Conservation (phyloP, 2,329 filamentous ascomycete species). For the Amesomyces nigricolor region DNA sequence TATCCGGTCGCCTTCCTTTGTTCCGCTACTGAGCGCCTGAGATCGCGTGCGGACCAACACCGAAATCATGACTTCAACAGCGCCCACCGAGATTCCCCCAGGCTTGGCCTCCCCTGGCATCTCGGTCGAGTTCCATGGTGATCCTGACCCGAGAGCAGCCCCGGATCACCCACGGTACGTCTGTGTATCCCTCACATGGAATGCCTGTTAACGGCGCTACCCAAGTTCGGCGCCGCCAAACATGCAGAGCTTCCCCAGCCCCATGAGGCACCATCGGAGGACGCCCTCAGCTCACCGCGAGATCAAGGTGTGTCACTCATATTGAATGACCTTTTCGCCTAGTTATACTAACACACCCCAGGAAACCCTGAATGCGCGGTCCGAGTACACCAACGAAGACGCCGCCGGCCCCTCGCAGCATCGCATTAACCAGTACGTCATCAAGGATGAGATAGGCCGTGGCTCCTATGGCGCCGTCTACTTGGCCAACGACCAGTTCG, state of each 20-base stretch:
- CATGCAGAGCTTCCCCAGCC: slow-evolving; percentile 43
- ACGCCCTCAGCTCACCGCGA: slow-evolving; percentile 53
- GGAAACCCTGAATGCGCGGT: slow-evolving; percentile 89
- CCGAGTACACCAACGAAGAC: slow-evolving; percentile 80
- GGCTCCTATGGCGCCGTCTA: slow-evolving; percentile 95
- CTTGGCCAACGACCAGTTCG: slow-evolving; percentile 82
- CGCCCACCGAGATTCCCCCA: slow-evolving; percentile 14
- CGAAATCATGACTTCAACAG: slow-evolving; percentile 12
- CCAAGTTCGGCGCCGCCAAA: slow-evolving; percentile 41
- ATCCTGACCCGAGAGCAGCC: slow-evolving; percentile 27
- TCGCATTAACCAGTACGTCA: slow-evolving; percentile 89
- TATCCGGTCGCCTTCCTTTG: slow-evolving; percentile 8
- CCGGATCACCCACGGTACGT: slow-evolving; percentile 41
- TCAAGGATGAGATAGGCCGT: slow-evolving; percentile 91
- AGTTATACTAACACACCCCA: slow-evolving; percentile 31
- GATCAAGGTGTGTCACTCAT: slow-evolving; percentile 44
- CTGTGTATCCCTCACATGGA: neutral
- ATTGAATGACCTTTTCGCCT: too few relatives aligned
- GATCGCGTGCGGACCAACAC: neutral
- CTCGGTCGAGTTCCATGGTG: slow-evolving; percentile 34
- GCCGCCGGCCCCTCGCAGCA: slow-evolving; percentile 76
- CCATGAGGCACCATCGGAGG: slow-evolving; percentile 52
- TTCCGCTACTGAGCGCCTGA: slow-evolving; percentile 16
- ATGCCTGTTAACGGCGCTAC: slow-evolving; percentile 18
- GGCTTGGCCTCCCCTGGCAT: slow-evolving; percentile 36